These are phyloP conservation scores for Coemansia sp. DNA, from an alignment of 192 early-diverging fungal species.

Conservation along the genomic window DNA sequence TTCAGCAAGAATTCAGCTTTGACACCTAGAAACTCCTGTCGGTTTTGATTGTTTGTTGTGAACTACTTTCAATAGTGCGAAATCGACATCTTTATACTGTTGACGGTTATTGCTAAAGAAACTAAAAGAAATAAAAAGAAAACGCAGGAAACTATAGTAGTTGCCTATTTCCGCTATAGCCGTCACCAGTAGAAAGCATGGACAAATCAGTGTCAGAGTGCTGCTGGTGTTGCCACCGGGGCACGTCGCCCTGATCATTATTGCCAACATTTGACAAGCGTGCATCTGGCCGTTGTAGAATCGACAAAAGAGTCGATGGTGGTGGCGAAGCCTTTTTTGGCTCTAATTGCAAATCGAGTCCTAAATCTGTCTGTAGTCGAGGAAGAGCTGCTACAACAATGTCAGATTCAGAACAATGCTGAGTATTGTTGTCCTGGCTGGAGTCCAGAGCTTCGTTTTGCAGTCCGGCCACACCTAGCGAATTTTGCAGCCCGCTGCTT, in stretches of 20 bases:
- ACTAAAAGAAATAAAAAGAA: neutral
- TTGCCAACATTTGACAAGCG: neutral
- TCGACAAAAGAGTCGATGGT: conserved; percentile 12
- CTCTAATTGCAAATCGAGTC: neutral
- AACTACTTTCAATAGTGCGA: too few relatives aligned
- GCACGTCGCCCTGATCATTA: conserved; percentile 5
- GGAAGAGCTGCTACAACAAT: neutral
- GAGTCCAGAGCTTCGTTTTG: neutral
- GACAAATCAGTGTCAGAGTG: conserved; percentile 44
- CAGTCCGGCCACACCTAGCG: conserved; percentile 1
- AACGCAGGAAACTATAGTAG: conserved; percentile 12
- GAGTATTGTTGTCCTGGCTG: neutral
- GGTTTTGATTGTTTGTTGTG: too few relatives aligned
- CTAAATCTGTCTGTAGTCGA: neutral
- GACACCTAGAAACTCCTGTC: too few relatives aligned
- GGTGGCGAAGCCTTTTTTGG: neutral
- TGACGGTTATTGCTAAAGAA: neutral
- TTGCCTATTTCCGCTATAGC: conserved; percentile 23
- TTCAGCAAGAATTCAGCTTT: too few relatives aligned
- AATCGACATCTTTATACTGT: too few relatives aligned
- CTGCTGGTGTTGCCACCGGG: conserved; percentile 28
- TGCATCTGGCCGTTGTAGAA: conserved; percentile 10
- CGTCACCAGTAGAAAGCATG: conserved; percentile 22
- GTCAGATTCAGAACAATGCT: neutral
- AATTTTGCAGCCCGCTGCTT: neutral